A percentile compares a stretch with the other conserved stretches of the same genome.
These are phyloP conservation scores for Skeletonema tropicum DNA, from an alignment of 108 stramenopile species.

Conservation along the genomic window DNA sequence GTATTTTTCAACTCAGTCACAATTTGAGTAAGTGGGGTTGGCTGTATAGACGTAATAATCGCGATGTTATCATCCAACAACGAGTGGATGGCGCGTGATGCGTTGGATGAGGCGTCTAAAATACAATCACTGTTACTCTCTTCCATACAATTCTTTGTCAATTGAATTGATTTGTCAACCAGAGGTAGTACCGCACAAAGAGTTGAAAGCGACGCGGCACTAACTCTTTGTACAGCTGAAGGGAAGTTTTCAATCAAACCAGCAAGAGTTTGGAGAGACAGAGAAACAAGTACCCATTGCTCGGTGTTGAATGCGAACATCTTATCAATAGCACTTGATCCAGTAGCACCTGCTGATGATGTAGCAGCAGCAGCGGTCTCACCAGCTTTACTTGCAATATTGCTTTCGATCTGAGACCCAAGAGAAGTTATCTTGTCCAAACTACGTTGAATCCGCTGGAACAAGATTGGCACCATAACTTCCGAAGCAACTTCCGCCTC, in stretches of 20 bases:
- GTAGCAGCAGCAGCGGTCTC: not conserved
- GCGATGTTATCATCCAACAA: slow-evolving; percentile 66
- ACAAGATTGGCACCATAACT: slow-evolving; percentile 38
- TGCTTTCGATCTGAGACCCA: slow-evolving; percentile 2
- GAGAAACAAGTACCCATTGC: slow-evolving; percentile 39
- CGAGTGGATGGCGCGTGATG: slow-evolving; percentile 68
- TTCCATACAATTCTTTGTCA: not conserved
- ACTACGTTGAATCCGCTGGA: slow-evolving; percentile 23
- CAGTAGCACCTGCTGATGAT: not conserved
- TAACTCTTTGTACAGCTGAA: slow-evolving; percentile 17
- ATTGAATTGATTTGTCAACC: not conserved
- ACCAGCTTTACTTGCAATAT: not conserved
- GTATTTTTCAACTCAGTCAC: slow-evolving; percentile 16
- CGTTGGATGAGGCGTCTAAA: slow-evolving; percentile 49
- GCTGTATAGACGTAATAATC: not conserved
- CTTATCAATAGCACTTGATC: slow-evolving; percentile 13
- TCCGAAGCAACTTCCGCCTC: slow-evolving; percentile 22
- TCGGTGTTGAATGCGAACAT: slow-evolving; percentile 9
- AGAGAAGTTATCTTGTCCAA: slow-evolving; percentile 6
- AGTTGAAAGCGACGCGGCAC: not conserved
- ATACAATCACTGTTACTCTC: slow-evolving; percentile 1
- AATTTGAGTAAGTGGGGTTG: not conserved
- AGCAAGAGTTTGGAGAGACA: slow-evolving; percentile 33
- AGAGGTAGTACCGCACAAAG: slow-evolving; percentile 13
- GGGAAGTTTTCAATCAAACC: slow-evolving; percentile 47